Conservation (phyloP, 352 stramenopile genomes). For the Aphanomyces stellatus region DNA sequence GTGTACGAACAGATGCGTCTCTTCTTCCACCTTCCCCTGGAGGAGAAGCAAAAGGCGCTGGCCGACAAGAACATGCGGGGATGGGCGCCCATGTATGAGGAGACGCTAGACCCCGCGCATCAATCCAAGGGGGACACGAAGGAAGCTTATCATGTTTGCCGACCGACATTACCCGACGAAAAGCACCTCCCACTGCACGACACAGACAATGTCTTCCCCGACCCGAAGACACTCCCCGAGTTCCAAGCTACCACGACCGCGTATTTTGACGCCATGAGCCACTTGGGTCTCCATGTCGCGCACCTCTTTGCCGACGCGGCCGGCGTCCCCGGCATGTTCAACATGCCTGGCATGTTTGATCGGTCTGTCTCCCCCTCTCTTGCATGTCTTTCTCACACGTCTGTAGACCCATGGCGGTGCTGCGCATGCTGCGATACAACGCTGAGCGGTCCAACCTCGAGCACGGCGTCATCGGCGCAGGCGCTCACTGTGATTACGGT, state of each 20-base stretch:
- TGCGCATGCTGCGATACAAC: conserved; percentile 68
- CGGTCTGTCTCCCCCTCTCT: conserved; percentile 22
- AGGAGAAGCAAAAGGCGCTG: conserved; percentile 47
- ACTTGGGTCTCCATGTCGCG: conserved; percentile 40
- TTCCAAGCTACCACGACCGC: conserved; percentile 43
- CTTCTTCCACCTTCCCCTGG: conserved; percentile 43
- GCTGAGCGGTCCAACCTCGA: conserved; percentile 50
- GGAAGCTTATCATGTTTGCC: conserved; percentile 69
- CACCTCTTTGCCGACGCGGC: conserved; percentile 48
- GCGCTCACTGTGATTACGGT: conserved; percentile 62
- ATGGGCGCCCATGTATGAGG: conserved; percentile 63
- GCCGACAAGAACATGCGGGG: conserved; percentile 65
- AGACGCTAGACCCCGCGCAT: conserved; percentile 46
- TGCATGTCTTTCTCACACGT: not conserved
- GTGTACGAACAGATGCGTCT: conserved; percentile 48
- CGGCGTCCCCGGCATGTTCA: conserved; percentile 37
- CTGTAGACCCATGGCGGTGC: conserved; percentile 55
- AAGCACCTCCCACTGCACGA: conserved; percentile 55
- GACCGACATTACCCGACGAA: conserved; percentile 34
- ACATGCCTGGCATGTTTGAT: conserved; percentile 49
- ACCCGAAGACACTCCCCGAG: conserved; percentile 30
- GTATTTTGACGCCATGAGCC: conserved; percentile 48
- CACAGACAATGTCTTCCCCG: conserved; percentile 49
- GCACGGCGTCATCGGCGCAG: conserved; percentile 56
- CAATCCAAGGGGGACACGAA: conserved; percentile 59